These are phyloP conservation scores for Pochonia chlamydosporia DNA, from an alignment of 2,329 filamentous ascomycete genomes.

Conservation along the genomic window DNA sequence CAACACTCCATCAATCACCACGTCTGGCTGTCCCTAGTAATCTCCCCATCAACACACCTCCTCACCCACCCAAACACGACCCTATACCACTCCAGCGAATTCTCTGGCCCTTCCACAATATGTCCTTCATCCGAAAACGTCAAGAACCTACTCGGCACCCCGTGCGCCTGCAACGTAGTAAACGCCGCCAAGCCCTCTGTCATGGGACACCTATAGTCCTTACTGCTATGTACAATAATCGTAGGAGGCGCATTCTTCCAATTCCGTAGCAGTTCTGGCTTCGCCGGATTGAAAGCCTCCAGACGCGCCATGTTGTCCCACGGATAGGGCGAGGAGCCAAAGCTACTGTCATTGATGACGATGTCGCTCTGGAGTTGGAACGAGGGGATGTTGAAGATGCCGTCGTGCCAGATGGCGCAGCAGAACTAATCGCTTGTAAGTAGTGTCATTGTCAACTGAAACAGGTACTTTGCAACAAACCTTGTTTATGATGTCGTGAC, in stretches of 20 bases:
- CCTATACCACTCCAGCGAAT: slow-evolving; percentile 62
- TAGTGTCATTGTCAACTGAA: too few relatives aligned
- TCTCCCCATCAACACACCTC: slow-evolving; percentile 30
- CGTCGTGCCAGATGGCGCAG: too few relatives aligned
- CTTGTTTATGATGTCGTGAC: too few relatives aligned
- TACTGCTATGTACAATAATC: background rate
- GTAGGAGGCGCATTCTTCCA: background rate
- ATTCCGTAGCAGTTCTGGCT: background rate
- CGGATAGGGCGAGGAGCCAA: background rate
- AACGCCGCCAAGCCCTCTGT: background rate
- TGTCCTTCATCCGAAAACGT: slow-evolving; percentile 71
- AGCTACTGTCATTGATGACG: background rate
- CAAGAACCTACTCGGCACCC: slow-evolving; percentile 62
- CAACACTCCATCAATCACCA: too few relatives aligned
- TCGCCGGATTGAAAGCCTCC: background rate
- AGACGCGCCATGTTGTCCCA: background rate
- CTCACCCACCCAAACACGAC: slow-evolving; percentile 65
- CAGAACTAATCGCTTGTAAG: too few relatives aligned
- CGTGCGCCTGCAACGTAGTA: slow-evolving; percentile 57
- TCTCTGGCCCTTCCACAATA: slow-evolving; percentile 64
- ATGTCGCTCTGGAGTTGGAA: background rate
- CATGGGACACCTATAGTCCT: background rate
- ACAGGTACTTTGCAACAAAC: too few relatives aligned
- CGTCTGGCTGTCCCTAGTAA: slow-evolving; percentile 11
- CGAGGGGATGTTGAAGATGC: too few relatives aligned